Evolutionary conservation across 2,329 filamentous ascomycete genomes (phyloP), one percentile per base, ranked within the genome.

Genomic region (Fusarium sp.): DNA sequence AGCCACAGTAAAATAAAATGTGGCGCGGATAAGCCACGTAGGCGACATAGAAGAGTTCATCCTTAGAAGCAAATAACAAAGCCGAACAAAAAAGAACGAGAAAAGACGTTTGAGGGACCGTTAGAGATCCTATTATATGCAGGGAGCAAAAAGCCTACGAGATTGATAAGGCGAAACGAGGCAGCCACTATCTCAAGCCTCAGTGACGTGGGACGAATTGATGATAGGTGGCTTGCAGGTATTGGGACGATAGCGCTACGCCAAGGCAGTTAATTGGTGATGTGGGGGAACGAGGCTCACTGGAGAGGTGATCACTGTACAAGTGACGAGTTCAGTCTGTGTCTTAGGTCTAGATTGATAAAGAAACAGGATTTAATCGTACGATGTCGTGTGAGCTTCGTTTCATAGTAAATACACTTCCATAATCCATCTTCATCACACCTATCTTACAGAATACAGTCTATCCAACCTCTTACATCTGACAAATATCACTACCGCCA

Each of bases 91-190:
- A n/a, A n/a, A n/a, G n/a, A n/a, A n/a, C n/a, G n/a, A n/a, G n/a
- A n/a, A n/a, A n/a, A n/a, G n/a, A n/a, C n/a, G n/a, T n/a, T n/a
- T n/a, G n/a, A n/a, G n/a, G n/a, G n/a, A n/a, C n/a, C n/a, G n/a
- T n/a, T n/a, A n/a, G n/a, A n/a, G n/a, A n/a, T n/a, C n/a, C n/a
- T n/a, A n/a, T 21, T 51, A 34, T 52, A 49, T n/a, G 21, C 26
- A 41, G 21, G 18, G 45, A 13, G 26, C 13, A 21, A 3, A 26
- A 14, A 26, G 10, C 21, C 34, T 5, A 3, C 3, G 7, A 55
- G 52, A 55, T 48, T 48, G 53, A 39, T 41, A 49, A 56, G 54
- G 26, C 54, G 9, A 8, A 52, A 43, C 12, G 16, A 52, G 45
- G 54, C 37, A 42, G n/a, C 21, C 45, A 25, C 26, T 23, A 46